Base-by-base conservation (phyloP, 1,139 yeast genomes). In the Nadsonia starkeyi-henricii region DNA sequence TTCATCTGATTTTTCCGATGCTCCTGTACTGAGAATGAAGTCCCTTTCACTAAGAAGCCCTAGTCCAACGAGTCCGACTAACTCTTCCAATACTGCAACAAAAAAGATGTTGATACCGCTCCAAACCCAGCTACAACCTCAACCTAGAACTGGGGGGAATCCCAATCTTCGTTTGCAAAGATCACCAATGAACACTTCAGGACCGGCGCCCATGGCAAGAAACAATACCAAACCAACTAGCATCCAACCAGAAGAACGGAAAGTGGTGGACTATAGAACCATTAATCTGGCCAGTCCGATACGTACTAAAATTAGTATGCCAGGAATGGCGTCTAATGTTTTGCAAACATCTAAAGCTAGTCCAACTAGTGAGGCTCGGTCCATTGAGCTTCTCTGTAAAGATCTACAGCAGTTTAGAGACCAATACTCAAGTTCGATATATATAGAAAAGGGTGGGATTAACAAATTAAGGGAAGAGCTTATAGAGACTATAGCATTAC, bases 391-490 rank as follows among this genome's bases (percentile, higher is more conserved):
- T 3, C 44, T 57, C 2, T 49, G 54, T 18, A 28, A 43, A 23
- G 52, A 47, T 1, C 48, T 58, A 42, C 43, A 47, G 17, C 49
- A 49, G 39, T 56, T 58, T 48, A 51, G 59, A 20, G 52, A 55
- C 28, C 49, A 45, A 44, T 49, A 45, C 41, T 48, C 50, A 42
- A 51, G 46, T 41, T 39, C 45, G n/a, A 48, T 47, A 19, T 37
- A 42, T 20, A 39, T 37, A 19, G 52, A 49, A 21, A 55, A 53
- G 44, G 42, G 21, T 21, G 48, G 50, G 26, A 19, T 57, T n/a
- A 53, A 51, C 28, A 47, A 45, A n/a, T 52, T 58, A 13, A 54
- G 53, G 28, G 45, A 47, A 3, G 60, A 58, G 45, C 47, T 58
- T 36, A 50, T 47, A 30, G 54, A 51, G 41, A 58, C 62, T 2